These are phyloP conservation scores for Leccinellum albellum DNA, from an alignment of 768 basidiomycete genomes.

Conservation along the genomic window DNA sequence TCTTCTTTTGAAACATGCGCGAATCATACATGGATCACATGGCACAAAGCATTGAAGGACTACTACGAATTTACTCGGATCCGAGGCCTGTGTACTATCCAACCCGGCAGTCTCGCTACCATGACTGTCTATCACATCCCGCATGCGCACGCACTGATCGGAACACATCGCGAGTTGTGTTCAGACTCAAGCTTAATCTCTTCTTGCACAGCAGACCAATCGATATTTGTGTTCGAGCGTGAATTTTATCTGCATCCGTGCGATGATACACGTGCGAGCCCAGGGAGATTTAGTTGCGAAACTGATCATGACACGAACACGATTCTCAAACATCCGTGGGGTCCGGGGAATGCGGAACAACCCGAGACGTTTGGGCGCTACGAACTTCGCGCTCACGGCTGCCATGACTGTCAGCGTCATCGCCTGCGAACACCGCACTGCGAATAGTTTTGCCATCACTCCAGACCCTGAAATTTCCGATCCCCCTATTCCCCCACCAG, in stretches of 20 bases:
- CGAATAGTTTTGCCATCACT: no score
- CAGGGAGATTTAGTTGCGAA: neutral
- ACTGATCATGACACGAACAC: neutral
- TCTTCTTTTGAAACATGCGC: no score
- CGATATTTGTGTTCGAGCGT: neutral
- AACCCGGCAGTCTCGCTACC: neutral
- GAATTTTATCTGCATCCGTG: neutral
- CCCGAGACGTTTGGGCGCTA: no score
- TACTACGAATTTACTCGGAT: neutral
- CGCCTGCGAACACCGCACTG: no score
- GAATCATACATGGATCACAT: no score
- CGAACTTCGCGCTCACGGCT: no score
- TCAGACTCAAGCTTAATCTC: neutral
- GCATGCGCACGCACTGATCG: neutral
- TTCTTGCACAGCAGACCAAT: neutral
- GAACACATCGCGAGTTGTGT: neutral
- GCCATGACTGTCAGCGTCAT: no score
- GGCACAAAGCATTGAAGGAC: no score
- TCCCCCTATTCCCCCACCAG: no score
- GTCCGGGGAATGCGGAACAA: neutral
- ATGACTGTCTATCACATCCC: no score
- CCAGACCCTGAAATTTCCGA: no score
- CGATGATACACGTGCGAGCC: neutral
- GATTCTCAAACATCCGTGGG: neutral
- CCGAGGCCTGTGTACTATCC: neutral